Base-by-base conservation (phyloP, 2,329 filamentous ascomycete species). In the Atkinsonella texensis region DNA sequence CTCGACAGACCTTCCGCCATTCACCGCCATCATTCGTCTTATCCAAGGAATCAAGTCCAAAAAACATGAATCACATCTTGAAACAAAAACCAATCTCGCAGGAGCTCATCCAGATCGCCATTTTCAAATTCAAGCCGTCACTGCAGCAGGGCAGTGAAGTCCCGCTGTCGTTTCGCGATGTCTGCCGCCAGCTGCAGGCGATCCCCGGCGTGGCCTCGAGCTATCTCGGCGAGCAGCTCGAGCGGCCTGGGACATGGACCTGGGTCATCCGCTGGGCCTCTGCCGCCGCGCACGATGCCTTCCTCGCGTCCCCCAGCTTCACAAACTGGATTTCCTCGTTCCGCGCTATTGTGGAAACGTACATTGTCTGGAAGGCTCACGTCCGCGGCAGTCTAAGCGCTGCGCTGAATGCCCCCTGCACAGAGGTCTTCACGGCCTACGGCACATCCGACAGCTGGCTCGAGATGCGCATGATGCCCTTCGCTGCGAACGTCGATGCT, bases 281-380 rank as follows among this genome's bases (percentile, higher is more conserved):
- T 9, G 51, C 55, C 8, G 58, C 58, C 38, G 64, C 64, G 46
- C 62, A 68, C 56, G 57, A 63, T 53, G 65, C 66, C 54, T 75
- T 74, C 54, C 64, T 69, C 54, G 64, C 65, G 52, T 70, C 68
- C 7, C 65, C 68, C 28, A 65, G 62, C 54, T 70, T 68, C 50
- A 66, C 68, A 47, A 69, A 65, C 56, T 71, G 70, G 59, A 63
- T 70, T 17, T 65, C 66, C 40, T 65, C 67, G 9, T 58, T 69
- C 41, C 61, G 60, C 48, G 62, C 65, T 53, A 50, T 67, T n/a
- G 54, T 65, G 50, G 57, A 56, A 4, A 53, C 59, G 41, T 56
- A 56, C 40, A 54, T 64, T 45, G 57, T 64, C 51, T 52, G 51
- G 11, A 48, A 56, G 49, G 55, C 61, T 35, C 56, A 55, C 49